A percentile compares a stretch with the other conserved stretches of the same genome.
phyloP scores from a whole-genome alignment of 805 yeast genomes.

The Wickerhamomyces hampshirensis region DNA sequence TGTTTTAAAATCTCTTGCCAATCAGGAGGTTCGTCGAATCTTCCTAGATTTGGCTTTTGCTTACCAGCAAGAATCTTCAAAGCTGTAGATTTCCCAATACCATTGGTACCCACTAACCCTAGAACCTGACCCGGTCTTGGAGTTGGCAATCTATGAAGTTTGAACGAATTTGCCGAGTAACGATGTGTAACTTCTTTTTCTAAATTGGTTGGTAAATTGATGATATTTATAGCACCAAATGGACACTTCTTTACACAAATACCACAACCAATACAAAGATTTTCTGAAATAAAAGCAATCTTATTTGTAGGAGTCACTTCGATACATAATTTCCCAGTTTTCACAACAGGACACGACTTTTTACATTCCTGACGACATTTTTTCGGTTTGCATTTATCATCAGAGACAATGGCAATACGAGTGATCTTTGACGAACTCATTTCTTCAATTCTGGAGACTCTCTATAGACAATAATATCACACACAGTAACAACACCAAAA shows the following conservation, averaged over 20 bases:
- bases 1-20: slow-evolving; percentile 91
- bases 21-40: slow-evolving; percentile 93
- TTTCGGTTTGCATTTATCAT: slow-evolving; percentile 96
- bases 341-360: slow-evolving; percentile 95
- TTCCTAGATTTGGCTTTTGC: slow-evolving; percentile 94
- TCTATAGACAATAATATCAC: slow-evolving; percentile 10
- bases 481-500: neutral
- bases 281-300: slow-evolving; percentile 93
- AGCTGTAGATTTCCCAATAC: slow-evolving; percentile 98
- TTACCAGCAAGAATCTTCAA: slow-evolving; percentile 95
- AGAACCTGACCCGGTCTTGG: slow-evolving; percentile 99
- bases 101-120: slow-evolving; percentile 97
- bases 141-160: slow-evolving; percentile 93
- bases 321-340: slow-evolving; percentile 96
- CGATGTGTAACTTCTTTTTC: slow-evolving; percentile 93
- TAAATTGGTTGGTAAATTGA: slow-evolving; percentile 93
- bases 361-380: slow-evolving; percentile 98
- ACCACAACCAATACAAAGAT: slow-evolving; percentile 98
- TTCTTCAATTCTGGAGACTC: too few species aligned
- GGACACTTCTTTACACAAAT: slow-evolving; percentile 99
- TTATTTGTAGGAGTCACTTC: slow-evolving; percentile 89
- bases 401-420: slow-evolving; percentile 94
- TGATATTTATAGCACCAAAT: slow-evolving; percentile 92
- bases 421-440: slow-evolving; percentile 35
- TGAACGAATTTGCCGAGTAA: slow-evolving; percentile 96